These are phyloP conservation scores for Phytophthora melonis DNA, from an alignment of 352 stramenopile genomes.

Conservation along the genomic window DNA sequence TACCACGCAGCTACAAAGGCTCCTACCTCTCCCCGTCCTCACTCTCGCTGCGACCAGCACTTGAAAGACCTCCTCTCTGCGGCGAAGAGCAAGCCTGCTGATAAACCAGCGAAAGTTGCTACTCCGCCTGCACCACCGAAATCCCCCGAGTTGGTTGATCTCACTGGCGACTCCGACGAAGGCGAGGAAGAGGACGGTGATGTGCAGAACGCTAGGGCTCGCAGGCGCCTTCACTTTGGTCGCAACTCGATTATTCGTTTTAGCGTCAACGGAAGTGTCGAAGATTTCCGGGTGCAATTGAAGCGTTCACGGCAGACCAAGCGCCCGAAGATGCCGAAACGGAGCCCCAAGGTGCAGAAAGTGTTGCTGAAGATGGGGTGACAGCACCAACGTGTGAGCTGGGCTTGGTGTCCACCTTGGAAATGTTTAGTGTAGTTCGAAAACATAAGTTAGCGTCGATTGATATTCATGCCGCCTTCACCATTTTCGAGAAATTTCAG, in stretches of 20 bases:
- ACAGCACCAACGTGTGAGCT: not conserved
- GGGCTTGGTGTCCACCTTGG: not conserved
- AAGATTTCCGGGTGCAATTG: constrained; percentile 14
- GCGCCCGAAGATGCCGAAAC: not conserved
- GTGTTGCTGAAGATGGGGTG: constrained; percentile 15
- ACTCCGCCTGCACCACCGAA: no score
- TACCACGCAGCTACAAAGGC: not conserved
- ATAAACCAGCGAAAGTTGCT: not conserved
- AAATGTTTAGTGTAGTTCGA: no score
- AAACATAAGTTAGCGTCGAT: no score
- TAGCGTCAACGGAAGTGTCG: constrained; percentile 4
- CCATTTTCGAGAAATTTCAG: constrained; percentile 6
- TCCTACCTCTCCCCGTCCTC: not conserved
- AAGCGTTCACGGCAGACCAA: not conserved
- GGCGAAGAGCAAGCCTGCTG: not conserved
- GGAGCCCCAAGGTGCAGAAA: not conserved
- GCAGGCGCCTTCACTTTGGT: constrained; percentile 19
- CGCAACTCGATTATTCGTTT: constrained; percentile 13
- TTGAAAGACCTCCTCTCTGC: constrained; percentile 14
- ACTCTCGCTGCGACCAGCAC: constrained; percentile 9
- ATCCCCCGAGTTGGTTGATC: not conserved
- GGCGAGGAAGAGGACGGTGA: constrained; percentile 4
- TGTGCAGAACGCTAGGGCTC: not conserved
- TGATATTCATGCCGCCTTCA: no score
- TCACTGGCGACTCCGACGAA: constrained; percentile 2